A percentile compares a stretch with the other conserved stretches of the same genome.
phyloP scores from a whole-genome alignment of 306 rosid species.

The Alnus glutinosa region DNA sequence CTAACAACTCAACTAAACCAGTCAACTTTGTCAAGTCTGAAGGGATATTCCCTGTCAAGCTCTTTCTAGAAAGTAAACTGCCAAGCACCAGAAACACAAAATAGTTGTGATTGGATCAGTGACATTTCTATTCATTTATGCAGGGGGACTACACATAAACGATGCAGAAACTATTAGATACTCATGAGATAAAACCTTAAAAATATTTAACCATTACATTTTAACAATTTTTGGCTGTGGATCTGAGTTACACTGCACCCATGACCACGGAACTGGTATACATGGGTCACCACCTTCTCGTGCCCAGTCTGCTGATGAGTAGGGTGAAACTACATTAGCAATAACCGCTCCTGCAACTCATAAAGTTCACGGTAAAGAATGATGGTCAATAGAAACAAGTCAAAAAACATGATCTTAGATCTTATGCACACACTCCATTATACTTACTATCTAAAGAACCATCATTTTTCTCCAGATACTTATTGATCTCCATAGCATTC shows the following conservation, averaged over 20 bases:
- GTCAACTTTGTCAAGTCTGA: slow-evolving; percentile 64
- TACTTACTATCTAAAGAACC: slow-evolving; percentile 84
- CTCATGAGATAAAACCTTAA: slow-evolving; percentile 9
- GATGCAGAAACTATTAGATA: slow-evolving; percentile 12
- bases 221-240: slow-evolving; percentile 73
- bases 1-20: slow-evolving; percentile 86
- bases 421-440: background rate
- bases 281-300: slow-evolving; percentile 98
- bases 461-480: slow-evolving; percentile 69
- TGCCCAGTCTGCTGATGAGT: slow-evolving; percentile 68
- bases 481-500: slow-evolving; percentile 93
- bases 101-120: slow-evolving; percentile 35
- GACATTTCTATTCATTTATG: slow-evolving; percentile 8
- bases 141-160: background rate
- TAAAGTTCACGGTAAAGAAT: slow-evolving; percentile 26
- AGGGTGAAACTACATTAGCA: slow-evolving; percentile 57
- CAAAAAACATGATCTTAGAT: slow-evolving; percentile 18
- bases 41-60: slow-evolving; percentile 82
- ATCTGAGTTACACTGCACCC: slow-evolving; percentile 84
- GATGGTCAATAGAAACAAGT: slow-evolving; percentile 15
- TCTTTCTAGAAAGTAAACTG: slow-evolving; percentile 73
- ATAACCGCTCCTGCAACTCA: slow-evolving; percentile 61
- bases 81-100: slow-evolving; percentile 38
- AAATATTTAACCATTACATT: slow-evolving; percentile 53
- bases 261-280: slow-evolving; percentile 94